Conservation (phyloP, 805 yeast genomes). For the Blastobotrys peoriensis region DNA sequence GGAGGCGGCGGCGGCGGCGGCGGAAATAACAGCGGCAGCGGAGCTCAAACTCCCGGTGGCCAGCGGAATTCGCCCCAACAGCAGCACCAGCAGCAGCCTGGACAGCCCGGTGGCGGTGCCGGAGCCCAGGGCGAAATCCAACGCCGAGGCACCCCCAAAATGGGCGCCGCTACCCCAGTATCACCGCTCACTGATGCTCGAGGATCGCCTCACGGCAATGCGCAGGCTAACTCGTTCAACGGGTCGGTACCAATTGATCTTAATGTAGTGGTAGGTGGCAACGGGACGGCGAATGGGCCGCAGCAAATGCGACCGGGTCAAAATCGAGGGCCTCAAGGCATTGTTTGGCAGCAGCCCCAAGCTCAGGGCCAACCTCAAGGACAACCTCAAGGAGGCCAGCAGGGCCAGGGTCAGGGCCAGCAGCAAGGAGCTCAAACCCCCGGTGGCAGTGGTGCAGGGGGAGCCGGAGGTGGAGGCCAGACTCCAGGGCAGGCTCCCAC, state of each 20-base stretch:
- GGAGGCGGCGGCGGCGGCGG: conserved; percentile 6
- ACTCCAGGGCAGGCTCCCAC: conserved; percentile 3
- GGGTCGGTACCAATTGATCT: conserved; percentile 25
- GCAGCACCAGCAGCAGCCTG: conserved; percentile 5
- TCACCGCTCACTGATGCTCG: conserved; percentile 24
- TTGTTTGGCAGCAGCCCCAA: conserved; percentile 13
- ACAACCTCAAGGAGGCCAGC: conserved; percentile 19
- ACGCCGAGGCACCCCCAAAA: conserved; percentile 26
- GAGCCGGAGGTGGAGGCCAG: conserved; percentile 8
- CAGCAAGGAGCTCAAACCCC: conserved; percentile 4
- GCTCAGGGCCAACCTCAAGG: conserved; percentile 16
- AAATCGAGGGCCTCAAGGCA: conserved; percentile 4
- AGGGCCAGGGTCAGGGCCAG: conserved; percentile 13
- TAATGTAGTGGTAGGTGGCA: conserved; percentile 26
- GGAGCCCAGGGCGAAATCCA: conserved; percentile 7
- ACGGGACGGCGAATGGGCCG: conserved; percentile 14
- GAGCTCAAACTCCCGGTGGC: conserved; percentile 5
- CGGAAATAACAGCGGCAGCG: conserved; percentile 4
- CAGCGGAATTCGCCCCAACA: conserved; percentile 2
- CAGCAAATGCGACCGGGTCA: conserved; percentile 10
- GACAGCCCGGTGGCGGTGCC: conserved; percentile 7
- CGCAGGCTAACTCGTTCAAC: conserved; percentile 9
- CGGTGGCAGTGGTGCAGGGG: no score
- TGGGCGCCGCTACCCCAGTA: conserved; percentile 25
- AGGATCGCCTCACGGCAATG: conserved; percentile 21